Evolutionary conservation across 768 basidiomycete species (phyloP).

Genomic region (Phaeolepiota aurea): DNA sequence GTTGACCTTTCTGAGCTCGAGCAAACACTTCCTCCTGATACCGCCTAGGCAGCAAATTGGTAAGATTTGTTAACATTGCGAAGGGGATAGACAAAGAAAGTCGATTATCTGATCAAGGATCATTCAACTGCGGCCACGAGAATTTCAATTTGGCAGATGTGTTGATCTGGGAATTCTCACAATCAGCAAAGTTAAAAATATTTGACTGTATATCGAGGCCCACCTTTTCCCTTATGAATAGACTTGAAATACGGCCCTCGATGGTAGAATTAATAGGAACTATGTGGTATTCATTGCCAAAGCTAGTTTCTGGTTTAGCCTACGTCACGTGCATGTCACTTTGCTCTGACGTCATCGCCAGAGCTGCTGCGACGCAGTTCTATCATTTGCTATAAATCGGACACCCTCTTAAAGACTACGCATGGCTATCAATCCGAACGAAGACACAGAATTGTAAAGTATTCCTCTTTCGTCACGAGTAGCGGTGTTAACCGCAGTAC

Average conservation of each 20-base stretch:
- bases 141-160: neutral
- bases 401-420: too few species aligned
- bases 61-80: neutral
- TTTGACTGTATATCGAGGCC: too few species aligned
- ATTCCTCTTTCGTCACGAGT: neutral
- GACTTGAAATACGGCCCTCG: too few species aligned
- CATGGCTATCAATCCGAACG: slow-evolving; percentile 77
- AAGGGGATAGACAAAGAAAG: neutral
- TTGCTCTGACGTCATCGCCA: too few species aligned
- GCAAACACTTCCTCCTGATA: slow-evolving; percentile 72
- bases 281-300: too few species aligned
- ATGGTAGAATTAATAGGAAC: too few species aligned
- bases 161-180: neutral
- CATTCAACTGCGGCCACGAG: neutral
- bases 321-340: too few species aligned
- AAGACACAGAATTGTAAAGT: slow-evolving; percentile 94
- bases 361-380: too few species aligned
- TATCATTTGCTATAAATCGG: too few species aligned
- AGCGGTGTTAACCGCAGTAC: slow-evolving; percentile 5
- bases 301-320: too few species aligned
- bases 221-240: too few species aligned
- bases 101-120: neutral
- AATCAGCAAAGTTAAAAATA: neutral
- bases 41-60: slow-evolving; percentile 23
- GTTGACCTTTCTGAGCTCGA: slow-evolving; percentile 42